These are phyloP conservation scores for Magnusiomyces sp. DNA, from an alignment of 1,139 yeast genomes.

Conservation along the genomic window DNA sequence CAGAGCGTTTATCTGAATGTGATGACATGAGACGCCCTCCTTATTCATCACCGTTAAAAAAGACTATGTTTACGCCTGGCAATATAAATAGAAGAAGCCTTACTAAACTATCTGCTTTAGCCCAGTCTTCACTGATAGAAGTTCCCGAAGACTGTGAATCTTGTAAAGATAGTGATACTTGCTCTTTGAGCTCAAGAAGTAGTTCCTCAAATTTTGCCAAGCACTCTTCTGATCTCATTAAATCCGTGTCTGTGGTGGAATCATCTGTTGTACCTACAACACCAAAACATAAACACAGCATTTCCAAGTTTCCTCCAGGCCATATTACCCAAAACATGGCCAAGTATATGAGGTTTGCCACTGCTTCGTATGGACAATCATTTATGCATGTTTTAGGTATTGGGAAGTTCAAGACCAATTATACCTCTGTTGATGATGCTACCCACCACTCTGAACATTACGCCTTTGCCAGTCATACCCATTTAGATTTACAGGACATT, in stretches of 20 bases:
- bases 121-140: neutral
- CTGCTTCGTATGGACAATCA: conserved; percentile 33
- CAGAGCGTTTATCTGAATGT: neutral
- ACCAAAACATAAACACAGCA: neutral
- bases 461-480: conserved; percentile 30
- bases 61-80: neutral
- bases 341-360: conserved; percentile 28
- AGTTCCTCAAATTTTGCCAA: too few relatives aligned
- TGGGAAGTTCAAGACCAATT: conserved; percentile 20
- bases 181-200: too few relatives aligned
- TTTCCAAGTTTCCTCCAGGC: conserved; percentile 21
- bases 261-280: neutral
- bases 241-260: too few relatives aligned
- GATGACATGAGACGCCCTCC: neutral
- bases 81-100: conserved; percentile 6
- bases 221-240: too few relatives aligned
- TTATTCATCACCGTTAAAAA: neutral
- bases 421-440: conserved; percentile 19
- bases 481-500: conserved; percentile 27
- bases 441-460: conserved; percentile 28
- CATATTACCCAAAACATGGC: conserved; percentile 28
- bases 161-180: too few relatives aligned
- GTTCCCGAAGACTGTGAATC: too few relatives aligned
- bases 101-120: neutral
- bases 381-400: conserved; percentile 31